Evolutionary conservation across 768 basidiomycete genomes (phyloP), one percentile per base, ranked within the genome.

Genomic region (Russula foetens): DNA sequence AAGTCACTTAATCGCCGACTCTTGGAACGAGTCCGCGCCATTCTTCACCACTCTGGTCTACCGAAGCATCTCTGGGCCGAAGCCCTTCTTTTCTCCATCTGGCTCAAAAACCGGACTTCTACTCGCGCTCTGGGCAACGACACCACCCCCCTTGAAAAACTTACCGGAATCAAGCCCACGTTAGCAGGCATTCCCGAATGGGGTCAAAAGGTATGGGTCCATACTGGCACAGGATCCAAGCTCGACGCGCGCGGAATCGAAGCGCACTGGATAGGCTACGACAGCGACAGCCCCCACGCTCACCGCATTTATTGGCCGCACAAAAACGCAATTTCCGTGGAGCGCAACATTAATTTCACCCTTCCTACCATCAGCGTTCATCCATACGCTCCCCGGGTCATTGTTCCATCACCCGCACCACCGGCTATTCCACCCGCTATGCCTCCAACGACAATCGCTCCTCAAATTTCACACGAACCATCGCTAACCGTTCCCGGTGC

Each of bases 281-380:
- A 74, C 51, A 61, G 67, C 3, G 60, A 69, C 24, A 70, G 68
- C 24, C 69, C 71, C 11, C 52, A 53, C 23, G 75, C 67, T 0
- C 68, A 71, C 41, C 55, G 69, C 4, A 66, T 76, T 12, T 77
- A 75, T 58, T 77, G 72, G 74, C 70, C 70, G 0, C 57, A 64
- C 12, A 69, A 63, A 19, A 64, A 58, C 1, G 41, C 63, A 0
- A 58, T 75, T 3, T 59, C 66, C 3, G 65, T 71, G 21, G 68
- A 75, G 46, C 59, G 67, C 4, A 71, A 69, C 50, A 58, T 74
- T 33, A 63, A 33, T 5, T 33, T 33, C n/a, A n/a, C n/a, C n/a
- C n/a, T n/a, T n/a, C n/a, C n/a, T n/a, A n/a, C n/a, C n/a, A n/a
- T n/a, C n/a, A n/a, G n/a, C n/a, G n/a, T n/a, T n/a, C n/a, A n/a